phyloP scores from a whole-genome alignment of 805 yeast genomes.

The Saccharomyces eubayanus region DNA sequence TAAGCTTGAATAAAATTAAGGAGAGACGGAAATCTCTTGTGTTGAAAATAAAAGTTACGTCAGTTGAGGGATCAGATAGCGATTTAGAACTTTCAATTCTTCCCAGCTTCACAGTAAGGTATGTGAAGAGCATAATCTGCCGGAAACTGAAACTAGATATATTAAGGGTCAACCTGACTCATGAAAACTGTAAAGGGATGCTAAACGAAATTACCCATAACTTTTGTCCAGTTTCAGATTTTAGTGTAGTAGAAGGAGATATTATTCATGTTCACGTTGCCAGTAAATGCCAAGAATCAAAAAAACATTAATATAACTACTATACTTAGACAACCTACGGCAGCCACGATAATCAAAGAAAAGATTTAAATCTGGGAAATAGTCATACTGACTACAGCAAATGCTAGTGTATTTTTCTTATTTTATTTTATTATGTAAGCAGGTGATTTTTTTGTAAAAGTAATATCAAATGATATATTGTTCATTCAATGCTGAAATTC shows the following conservation, averaged over 20 bases:
- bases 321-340: background rate
- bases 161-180: slow-evolving; percentile 7
- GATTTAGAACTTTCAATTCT: slow-evolving; percentile 6
- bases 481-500: slow-evolving; percentile 46
- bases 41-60: slow-evolving; percentile 5
- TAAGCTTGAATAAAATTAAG: slow-evolving; percentile 8
- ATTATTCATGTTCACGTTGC: slow-evolving; percentile 4
- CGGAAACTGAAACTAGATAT: slow-evolving; percentile 2
- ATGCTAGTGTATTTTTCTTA: background rate
- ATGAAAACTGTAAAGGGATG: slow-evolving; percentile 3
- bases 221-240: slow-evolving; percentile 15
- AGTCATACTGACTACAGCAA: background rate
- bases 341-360: background rate
- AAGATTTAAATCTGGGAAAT: background rate
- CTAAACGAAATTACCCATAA: slow-evolving; percentile 12
- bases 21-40: slow-evolving; percentile 4
- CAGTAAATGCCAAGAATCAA: background rate
- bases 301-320: background rate
- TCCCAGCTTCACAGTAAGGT: slow-evolving; percentile 15
- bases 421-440: background rate
- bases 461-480: background rate
- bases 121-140: slow-evolving; percentile 18
- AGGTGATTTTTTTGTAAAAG: background rate
- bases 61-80: slow-evolving; percentile 1
- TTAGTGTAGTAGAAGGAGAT: slow-evolving; percentile 8